Evolutionary conservation across 2,329 filamentous ascomycete species (phyloP).

Genomic region (Cordyceps cicadae): DNA sequence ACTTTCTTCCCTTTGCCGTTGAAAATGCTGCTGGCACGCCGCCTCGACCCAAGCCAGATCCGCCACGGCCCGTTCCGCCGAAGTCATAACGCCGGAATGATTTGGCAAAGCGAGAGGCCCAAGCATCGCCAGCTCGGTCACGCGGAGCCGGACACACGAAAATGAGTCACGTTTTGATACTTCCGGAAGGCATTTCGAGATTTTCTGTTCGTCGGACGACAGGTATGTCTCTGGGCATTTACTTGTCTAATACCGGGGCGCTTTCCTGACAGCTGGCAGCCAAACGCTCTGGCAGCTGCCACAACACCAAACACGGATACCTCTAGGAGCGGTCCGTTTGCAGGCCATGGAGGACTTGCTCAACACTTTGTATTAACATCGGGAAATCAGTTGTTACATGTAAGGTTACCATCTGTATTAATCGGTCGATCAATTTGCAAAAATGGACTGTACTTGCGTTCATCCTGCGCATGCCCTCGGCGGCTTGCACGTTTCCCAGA

Average conservation of each 20-base stretch:
- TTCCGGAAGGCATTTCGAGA: not conserved
- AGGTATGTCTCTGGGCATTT: not conserved
- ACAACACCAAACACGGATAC: not conserved
- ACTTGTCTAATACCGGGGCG: not conserved
- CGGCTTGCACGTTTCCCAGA: not conserved
- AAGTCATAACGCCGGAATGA: not conserved
- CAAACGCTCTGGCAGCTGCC: not conserved
- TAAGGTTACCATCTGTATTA: not conserved
- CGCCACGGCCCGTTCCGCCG: conserved; percentile 2
- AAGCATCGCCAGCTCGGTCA: not conserved
- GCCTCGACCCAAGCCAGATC: conserved; percentile 4
- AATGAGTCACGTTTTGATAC: not conserved
- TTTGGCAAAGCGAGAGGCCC: too few relatives aligned
- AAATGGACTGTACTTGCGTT: not conserved
- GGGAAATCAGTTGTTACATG: not conserved
- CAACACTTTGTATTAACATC: not conserved
- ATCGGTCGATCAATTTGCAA: not conserved
- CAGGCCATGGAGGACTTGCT: not conserved
- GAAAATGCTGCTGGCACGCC: not conserved
- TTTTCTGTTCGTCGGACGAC: not conserved
- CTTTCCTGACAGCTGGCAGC: conserved; percentile 2
- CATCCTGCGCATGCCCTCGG: not conserved
- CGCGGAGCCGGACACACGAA: not conserved
- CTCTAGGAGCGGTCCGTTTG: not conserved
- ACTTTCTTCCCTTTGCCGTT: not conserved